These are phyloP conservation scores for Yarrowia osloensis DNA, from an alignment of 805 yeast species.

Conservation along the genomic window DNA sequence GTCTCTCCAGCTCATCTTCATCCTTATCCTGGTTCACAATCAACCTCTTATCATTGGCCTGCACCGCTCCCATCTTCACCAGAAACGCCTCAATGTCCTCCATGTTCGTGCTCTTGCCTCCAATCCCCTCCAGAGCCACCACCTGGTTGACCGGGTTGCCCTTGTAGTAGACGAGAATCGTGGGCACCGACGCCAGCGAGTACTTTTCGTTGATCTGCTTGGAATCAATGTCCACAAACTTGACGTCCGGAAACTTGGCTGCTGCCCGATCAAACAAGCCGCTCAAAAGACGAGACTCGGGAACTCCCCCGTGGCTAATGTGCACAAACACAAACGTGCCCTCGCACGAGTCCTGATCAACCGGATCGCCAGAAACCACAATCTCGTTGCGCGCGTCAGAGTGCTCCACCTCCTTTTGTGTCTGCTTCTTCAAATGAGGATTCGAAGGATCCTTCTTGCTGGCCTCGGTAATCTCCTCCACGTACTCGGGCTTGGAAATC, in stretches of 20 bases:
- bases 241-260: constrained; percentile 70
- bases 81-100: constrained; percentile 73
- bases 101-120: constrained; percentile 74
- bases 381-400: constrained; percentile 4
- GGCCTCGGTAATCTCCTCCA: constrained; percentile 79
- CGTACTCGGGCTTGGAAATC: constrained; percentile 85
- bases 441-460: constrained; percentile 44
- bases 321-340: constrained; percentile 69
- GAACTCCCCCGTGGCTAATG: constrained; percentile 58
- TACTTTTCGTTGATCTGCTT: constrained; percentile 88
- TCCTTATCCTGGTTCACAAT: constrained; percentile 51
- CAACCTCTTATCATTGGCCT: constrained; percentile 67
- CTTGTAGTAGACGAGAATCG: constrained; percentile 76
- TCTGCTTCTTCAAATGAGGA: not conserved
- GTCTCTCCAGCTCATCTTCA: constrained; percentile 13
- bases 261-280: constrained; percentile 63
- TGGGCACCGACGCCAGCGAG: constrained; percentile 89
- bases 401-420: not conserved
- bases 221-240: constrained; percentile 91
- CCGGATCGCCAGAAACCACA: constrained; percentile 6
- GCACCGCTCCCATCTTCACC: constrained; percentile 66
- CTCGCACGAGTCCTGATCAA: constrained; percentile 37
- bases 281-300: constrained; percentile 73
- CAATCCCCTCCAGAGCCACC: constrained; percentile 76
- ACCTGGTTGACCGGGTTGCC: constrained; percentile 78